Evolutionary conservation across 495 filamentous ascomycete species (phyloP).

Genomic region (Pyronema omphalodes): DNA sequence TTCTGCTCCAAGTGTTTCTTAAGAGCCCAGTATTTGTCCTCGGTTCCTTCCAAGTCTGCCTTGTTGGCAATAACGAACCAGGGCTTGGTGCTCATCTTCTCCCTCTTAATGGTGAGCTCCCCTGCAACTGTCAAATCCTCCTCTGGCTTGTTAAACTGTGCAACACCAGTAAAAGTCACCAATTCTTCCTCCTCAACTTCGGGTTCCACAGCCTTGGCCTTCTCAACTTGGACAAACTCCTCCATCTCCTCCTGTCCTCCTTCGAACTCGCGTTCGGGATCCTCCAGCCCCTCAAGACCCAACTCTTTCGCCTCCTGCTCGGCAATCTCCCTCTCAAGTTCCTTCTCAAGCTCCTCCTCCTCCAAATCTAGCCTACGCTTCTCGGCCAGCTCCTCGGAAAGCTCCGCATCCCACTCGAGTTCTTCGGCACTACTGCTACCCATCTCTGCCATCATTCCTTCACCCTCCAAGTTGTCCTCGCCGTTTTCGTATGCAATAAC

Average conservation of each 20-base stretch:
- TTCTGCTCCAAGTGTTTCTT: conserved; percentile 33
- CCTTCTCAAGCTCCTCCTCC: conserved; percentile 10
- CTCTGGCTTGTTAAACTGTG: not conserved
- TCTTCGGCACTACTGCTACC: conserved; percentile 3
- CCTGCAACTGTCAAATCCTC: not conserved
- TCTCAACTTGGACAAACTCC: not conserved
- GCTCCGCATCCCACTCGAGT: not conserved
- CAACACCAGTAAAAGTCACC: not conserved
- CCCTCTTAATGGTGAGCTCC: not conserved
- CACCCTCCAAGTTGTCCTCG: conserved; percentile 41
- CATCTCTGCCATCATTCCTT: conserved; percentile 24
- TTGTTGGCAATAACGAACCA: conserved; percentile 98
- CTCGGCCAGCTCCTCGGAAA: not conserved
- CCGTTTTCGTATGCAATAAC: conserved; percentile 69
- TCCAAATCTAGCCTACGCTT: conserved; percentile 16
- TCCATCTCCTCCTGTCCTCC: not conserved
- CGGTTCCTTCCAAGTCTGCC: conserved; percentile 62
- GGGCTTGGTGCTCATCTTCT: conserved; percentile 42
- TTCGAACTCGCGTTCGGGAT: not conserved
- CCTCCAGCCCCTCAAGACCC: not conserved
- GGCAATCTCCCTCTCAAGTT: conserved; percentile 33
- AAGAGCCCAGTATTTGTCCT: conserved; percentile 54
- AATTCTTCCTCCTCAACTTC: not conserved
- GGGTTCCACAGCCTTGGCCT: not conserved
- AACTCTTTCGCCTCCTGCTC: conserved; percentile 24